Evolutionary conservation across 176 grass and related monocot species (phyloP).

Genomic region (Oryza glumipatula): DNA sequence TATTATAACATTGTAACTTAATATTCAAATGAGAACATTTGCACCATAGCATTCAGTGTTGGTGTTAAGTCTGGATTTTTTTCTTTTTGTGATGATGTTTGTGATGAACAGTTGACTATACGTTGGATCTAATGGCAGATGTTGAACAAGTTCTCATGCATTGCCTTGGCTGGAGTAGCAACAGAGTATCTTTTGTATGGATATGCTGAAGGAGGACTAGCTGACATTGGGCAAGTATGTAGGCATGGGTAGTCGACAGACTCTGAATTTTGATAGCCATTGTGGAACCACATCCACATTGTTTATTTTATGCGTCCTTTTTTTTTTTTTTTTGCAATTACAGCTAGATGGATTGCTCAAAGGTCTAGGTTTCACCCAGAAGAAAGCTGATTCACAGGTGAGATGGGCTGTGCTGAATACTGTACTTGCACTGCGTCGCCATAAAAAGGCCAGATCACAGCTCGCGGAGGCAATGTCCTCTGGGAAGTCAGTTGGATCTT

Average conservation of each 20-base stretch:
- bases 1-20: too few species aligned
- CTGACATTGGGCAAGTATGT: constrained; percentile 66
- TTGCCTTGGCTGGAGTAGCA: constrained; percentile 78
- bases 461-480: constrained; percentile 51
- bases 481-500: constrained; percentile 45
- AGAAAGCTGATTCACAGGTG: constrained; percentile 58
- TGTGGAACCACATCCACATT: neutral
- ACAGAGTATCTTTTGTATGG: constrained; percentile 81
- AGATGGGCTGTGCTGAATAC: constrained; percentile 59
- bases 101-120: too few species aligned
- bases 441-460: constrained; percentile 51
- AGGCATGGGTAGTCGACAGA: neutral
- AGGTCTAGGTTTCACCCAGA: constrained; percentile 46
- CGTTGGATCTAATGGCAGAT: constrained; percentile 27
- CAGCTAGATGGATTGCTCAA: constrained; percentile 54
- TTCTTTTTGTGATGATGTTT: too few species aligned
- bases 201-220: constrained; percentile 71
- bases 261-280: neutral
- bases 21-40: too few species aligned
- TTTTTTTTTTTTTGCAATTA: neutral
- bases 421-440: constrained; percentile 40
- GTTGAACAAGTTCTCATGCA: constrained; percentile 84
- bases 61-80: too few species aligned
- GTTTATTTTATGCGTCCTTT: neutral
- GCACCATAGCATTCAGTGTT: too few species aligned